phyloP scores from a whole-genome alignment of 495 filamentous ascomycete genomes.

The Polyplosphaeria fusca region DNA sequence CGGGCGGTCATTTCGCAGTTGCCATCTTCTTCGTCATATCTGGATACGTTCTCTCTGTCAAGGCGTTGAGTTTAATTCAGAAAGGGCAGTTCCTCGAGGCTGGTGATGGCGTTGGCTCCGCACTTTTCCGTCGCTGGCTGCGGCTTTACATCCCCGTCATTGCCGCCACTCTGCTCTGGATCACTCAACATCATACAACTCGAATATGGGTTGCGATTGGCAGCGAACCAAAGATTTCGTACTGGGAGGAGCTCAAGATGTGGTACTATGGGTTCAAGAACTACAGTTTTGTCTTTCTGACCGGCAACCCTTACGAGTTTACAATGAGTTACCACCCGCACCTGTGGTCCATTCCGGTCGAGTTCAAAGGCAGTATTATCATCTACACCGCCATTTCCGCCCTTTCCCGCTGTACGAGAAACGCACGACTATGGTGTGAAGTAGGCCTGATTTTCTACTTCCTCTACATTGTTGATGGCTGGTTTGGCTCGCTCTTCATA shows the following conservation, averaged over 20 bases:
- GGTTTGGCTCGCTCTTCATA: slow-evolving; percentile 49
- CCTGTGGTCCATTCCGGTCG: slow-evolving; percentile 53
- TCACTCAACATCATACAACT: slow-evolving; percentile 41
- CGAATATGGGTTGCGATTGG: slow-evolving; percentile 24
- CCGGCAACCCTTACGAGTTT: slow-evolving; percentile 21
- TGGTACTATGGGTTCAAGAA: slow-evolving; percentile 29
- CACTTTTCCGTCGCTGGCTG: slow-evolving; percentile 62
- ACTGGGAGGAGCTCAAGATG: slow-evolving; percentile 37
- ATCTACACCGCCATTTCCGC: slow-evolving; percentile 44
- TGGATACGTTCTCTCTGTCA: slow-evolving; percentile 65
- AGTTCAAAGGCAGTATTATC: slow-evolving; percentile 51
- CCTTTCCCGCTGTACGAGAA: slow-evolving; percentile 28
- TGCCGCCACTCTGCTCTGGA: slow-evolving; percentile 55
- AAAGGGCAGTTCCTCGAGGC: slow-evolving; percentile 49
- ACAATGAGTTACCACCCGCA: slow-evolving; percentile 41
- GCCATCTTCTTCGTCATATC: slow-evolving; percentile 74
- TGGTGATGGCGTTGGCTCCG: slow-evolving; percentile 52
- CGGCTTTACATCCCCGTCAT: slow-evolving; percentile 64
- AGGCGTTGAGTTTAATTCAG: slow-evolving; percentile 58
- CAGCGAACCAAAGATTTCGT: slow-evolving; percentile 38
- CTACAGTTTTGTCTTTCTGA: slow-evolving; percentile 26
- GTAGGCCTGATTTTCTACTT: slow-evolving; percentile 32
- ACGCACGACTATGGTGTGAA: slow-evolving; percentile 37
- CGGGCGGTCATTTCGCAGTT: slow-evolving; percentile 67
- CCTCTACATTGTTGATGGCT: slow-evolving; percentile 41